Percentiles rank a stretch among this genome's conserved stretches.
Conservation (phyloP, 257 asterid genomes). For the Rhazya stricta region DNA sequence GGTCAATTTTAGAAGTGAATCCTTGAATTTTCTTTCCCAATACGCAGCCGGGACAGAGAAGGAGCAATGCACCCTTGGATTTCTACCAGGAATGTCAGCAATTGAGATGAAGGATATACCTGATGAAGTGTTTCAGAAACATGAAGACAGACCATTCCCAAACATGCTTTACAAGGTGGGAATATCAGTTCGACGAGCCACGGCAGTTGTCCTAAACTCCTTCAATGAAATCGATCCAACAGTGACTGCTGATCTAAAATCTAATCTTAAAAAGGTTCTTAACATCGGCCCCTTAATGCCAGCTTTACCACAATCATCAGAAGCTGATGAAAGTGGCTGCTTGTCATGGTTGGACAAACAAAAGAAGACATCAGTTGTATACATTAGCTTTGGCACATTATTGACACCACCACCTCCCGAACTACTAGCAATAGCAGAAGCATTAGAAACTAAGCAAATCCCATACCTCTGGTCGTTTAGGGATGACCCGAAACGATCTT, state of each 20-base stretch:
- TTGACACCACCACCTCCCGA: constrained; percentile 45
- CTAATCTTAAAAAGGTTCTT: constrained; percentile 24
- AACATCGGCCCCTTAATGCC: constrained; percentile 23
- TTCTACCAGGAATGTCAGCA: constrained; percentile 53
- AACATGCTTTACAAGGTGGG: constrained; percentile 52
- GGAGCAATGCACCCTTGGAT: constrained; percentile 20
- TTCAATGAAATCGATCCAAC: constrained; percentile 25
- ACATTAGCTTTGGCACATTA: constrained; percentile 66
- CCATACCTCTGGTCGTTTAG: constrained; percentile 66
- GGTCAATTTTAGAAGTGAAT: no score
- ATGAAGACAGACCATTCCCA: constrained; percentile 45
- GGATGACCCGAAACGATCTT: not conserved
- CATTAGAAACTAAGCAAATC: constrained; percentile 37
- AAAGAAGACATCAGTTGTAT: constrained; percentile 35
- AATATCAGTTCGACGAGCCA: constrained; percentile 38
- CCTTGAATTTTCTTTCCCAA: not conserved
- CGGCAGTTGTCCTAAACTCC: constrained; percentile 22
- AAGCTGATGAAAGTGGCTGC: constrained; percentile 24
- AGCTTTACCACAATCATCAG: constrained; percentile 7
- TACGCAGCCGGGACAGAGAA: constrained; percentile 18
- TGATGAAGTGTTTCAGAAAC: constrained; percentile 35
- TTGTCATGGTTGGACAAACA: constrained; percentile 22
- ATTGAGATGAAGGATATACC: constrained; percentile 45
- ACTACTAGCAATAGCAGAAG: constrained; percentile 43
- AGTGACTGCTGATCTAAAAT: constrained; percentile 19